Evolutionary conservation across 371 early-diverging fungal species (phyloP).

Genomic region (Enteropsectra breve): DNA sequence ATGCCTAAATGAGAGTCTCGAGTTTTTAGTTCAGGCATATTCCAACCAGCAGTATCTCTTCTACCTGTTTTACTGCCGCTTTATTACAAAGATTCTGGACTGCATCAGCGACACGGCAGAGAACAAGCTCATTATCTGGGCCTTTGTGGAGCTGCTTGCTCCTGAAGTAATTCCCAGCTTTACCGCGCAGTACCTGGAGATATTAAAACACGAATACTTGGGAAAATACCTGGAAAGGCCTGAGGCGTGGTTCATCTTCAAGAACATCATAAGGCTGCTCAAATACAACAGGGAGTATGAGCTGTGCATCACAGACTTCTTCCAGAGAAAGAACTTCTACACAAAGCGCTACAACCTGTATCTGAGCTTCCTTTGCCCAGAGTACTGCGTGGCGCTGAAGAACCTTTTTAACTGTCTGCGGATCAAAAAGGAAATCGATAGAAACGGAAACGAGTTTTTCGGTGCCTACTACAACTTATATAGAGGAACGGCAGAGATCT

Average conservation of each 20-base stretch:
- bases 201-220: conserved; percentile 31
- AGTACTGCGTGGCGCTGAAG: conserved; percentile 33
- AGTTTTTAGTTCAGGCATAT: conserved; percentile 48
- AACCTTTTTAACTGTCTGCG: conserved; percentile 43
- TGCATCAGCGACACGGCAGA: conserved; percentile 21
- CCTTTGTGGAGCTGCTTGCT: conserved; percentile 30
- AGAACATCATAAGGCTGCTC: conserved; percentile 21
- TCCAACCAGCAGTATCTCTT: conserved; percentile 45
- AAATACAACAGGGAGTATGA: conserved; percentile 15
- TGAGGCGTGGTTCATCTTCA: conserved; percentile 15
- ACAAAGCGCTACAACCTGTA: conserved; percentile 31
- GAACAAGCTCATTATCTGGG: conserved; percentile 13
- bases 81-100: conserved; percentile 40
- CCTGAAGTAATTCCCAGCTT: conserved; percentile 43
- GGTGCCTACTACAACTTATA: neutral
- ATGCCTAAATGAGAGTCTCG: conserved; percentile 32
- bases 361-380: conserved; percentile 33
- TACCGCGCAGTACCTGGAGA: conserved; percentile 39
- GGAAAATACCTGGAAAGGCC: conserved; percentile 5
- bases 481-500: neutral
- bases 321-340: conserved; percentile 20
- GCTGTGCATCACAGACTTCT: conserved; percentile 13
- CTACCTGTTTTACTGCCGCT: conserved; percentile 39
- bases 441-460: neutral
- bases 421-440: neutral